These are phyloP conservation scores for Cladosporium sp. DNA, from an alignment of 2,329 filamentous ascomycete genomes.

Conservation along the genomic window DNA sequence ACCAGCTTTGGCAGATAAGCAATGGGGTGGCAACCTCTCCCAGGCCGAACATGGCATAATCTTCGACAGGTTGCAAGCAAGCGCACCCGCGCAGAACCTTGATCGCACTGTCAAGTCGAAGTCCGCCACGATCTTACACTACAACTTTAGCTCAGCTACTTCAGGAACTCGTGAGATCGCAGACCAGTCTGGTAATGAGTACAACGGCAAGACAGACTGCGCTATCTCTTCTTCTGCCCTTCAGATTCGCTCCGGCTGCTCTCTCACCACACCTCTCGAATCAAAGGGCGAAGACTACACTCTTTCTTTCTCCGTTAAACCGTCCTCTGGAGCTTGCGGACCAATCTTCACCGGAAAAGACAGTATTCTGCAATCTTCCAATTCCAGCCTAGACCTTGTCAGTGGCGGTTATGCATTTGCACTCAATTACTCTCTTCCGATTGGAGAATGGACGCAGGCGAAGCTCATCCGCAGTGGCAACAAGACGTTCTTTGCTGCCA, in stretches of 20 bases:
- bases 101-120: conserved; percentile 40
- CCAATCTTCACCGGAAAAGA: conserved; percentile 39
- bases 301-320: conserved; percentile 43
- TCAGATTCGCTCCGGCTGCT: conserved; percentile 33
- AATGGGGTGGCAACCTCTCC: conserved; percentile 49
- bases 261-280: conserved; percentile 42
- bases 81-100: conserved; percentile 47
- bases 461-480: conserved; percentile 34
- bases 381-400: conserved; percentile 33
- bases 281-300: conserved; percentile 57
- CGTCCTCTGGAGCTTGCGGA: conserved; percentile 40
- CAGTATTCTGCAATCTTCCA: conserved; percentile 23
- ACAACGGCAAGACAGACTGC: conserved; percentile 40
- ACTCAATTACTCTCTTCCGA: conserved; percentile 38
- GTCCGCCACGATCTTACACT: conserved; percentile 33
- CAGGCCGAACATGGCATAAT: conserved; percentile 35
- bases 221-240: conserved; percentile 11
- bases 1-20: conserved; percentile 49
- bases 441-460: conserved; percentile 34
- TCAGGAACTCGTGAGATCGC: conserved; percentile 16
- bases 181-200: conserved; percentile 39
- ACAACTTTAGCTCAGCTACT: conserved; percentile 26
- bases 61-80: conserved; percentile 37
- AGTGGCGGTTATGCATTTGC: conserved; percentile 36
- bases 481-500: conserved; percentile 31